Conservation (phyloP, 257 asterid genomes). For the Salvia miltiorrhiza region DNA sequence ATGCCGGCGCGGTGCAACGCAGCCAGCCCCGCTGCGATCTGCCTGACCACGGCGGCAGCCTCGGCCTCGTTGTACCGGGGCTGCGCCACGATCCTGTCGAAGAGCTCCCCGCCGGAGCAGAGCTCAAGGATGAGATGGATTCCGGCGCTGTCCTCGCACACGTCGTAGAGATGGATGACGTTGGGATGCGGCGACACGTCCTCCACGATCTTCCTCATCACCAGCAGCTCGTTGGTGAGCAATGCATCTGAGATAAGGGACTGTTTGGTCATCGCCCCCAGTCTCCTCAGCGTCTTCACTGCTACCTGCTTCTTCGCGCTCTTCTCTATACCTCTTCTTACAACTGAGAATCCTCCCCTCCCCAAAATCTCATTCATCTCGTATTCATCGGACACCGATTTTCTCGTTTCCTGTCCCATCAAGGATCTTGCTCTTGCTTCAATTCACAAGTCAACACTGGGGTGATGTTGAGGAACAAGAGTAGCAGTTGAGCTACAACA, state of each 20-base stretch:
- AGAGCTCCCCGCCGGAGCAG: constrained; percentile 79
- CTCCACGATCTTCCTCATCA: constrained; percentile 76
- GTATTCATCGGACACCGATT: constrained; percentile 53
- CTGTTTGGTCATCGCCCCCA: constrained; percentile 37
- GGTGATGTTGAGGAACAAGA: background rate
- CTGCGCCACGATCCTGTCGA: constrained; percentile 73
- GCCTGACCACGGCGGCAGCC: constrained; percentile 71
- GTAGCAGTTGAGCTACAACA: too few relatives aligned
- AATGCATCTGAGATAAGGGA: constrained; percentile 57
- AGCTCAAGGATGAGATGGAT: constrained; percentile 74
- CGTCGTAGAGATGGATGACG: constrained; percentile 70
- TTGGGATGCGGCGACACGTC: constrained; percentile 85
- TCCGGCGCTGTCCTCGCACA: constrained; percentile 57
- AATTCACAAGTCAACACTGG: too few relatives aligned
- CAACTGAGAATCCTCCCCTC: constrained; percentile 84
- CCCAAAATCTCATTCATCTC: constrained; percentile 67
- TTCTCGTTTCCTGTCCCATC: constrained; percentile 49
- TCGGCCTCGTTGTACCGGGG: constrained; percentile 59
- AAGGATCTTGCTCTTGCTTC: background rate
- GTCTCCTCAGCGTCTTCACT: constrained; percentile 61
- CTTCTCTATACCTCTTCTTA: constrained; percentile 51
- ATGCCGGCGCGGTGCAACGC: constrained; percentile 59
- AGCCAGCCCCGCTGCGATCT: constrained; percentile 60
- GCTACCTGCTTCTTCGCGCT: constrained; percentile 49
- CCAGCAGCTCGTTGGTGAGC: constrained; percentile 69